Evolutionary conservation across 352 stramenopile genomes (phyloP), one percentile per base, ranked within the genome.

Genomic region (Pilasporangium apinafurcum): DNA sequence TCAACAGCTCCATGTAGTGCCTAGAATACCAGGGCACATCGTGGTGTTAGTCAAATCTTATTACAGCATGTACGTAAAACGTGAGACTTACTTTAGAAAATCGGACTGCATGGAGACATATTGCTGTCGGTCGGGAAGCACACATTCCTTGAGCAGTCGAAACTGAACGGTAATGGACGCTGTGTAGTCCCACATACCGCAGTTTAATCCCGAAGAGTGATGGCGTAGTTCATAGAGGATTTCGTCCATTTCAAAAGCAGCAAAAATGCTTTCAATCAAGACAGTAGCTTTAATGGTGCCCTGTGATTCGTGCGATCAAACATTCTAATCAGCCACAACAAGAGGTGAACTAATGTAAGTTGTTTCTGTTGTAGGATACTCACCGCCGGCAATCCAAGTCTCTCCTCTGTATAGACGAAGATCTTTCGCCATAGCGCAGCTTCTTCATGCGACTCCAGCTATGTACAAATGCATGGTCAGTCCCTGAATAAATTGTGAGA

Each of bases 181-280:
- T 6, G 96, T 95, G 64, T 98, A 98, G 64, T 98, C 94, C 92
- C 95, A 99, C 53, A 96, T 92, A 28, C 96, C 96, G 60, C 94
- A 98, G 65, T 99, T 99, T 30, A 99, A 63, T 21, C 95, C 96
- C 9, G 83, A 65, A 14, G 86, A 97, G 68, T 99, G 92, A 48
- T 97, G 74, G 35, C 87, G 83, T 38, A 99, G 76, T 62, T 98
- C 94, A 50, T 92, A 98, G 3, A 98, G 67, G 47, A 94, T 90
- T 44, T 98, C 95, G 51, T 99, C 95, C 91, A 98, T 98, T 53
- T 98, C 80, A 57, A 98, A 98, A 14, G 89, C 92, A 7, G 95
- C 96, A 40, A 95, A 96, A 45, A 99, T 96, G 29, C 88, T 99
- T 58, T 98, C 95, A 31, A 99, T 89, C 21, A 99, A 64, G 26